Base-by-base conservation (phyloP, 2,329 filamentous ascomycete species). In the Emmonsiellopsis sp. region DNA sequence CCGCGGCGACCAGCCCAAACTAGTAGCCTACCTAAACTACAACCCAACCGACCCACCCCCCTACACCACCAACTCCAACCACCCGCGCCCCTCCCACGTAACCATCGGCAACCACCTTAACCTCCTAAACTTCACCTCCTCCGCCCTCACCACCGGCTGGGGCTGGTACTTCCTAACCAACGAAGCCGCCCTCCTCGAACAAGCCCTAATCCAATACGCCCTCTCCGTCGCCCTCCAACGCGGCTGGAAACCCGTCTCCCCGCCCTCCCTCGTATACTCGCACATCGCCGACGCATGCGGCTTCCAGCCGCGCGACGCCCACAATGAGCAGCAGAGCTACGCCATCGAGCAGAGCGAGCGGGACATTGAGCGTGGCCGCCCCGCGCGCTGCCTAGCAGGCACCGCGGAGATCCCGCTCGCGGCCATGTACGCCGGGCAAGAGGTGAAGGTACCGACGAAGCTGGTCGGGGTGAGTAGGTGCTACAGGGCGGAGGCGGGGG, bases 101-200 rank as follows among this genome's bases (percentile, higher is more conserved):
- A 81, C 92, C 60, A 92, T 98, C 61, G 93, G 93, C 34, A 77
- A 83, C 4, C 82, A 90, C 64, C 80, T 98, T n/a, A 84, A 85
- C 36, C 78, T 98, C n/a, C 77, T 98, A 50, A 92, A 98, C 72
- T 96, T 98, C 65, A 77, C 86, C 5, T 84, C 80, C 55, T 89
- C 90, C 5, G 85, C 85, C 2, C 83, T 81, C n/a, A 85, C 88
- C 1, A 88, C 86, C 3, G 93, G 93, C 39, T 98, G 92, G 92
- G 93, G 93, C 1, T 98, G 90, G 88, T 98, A 98, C 74, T 97
- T 90, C 71, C 82, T 98, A 9, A 77, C 88, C n/a, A 88, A 92
- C 65, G 91, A 95, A 64, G 93, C 84, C 7, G 91, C 91, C 0
- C 82, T 93, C 68, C 80, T 98, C n/a, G 93, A 98, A 71, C 92